Percentiles rank a stretch among this genome's conserved stretches.
These are phyloP conservation scores for Xylariaceae sp. DNA, from an alignment of 2,329 filamentous ascomycete genomes.

Conservation along the genomic window DNA sequence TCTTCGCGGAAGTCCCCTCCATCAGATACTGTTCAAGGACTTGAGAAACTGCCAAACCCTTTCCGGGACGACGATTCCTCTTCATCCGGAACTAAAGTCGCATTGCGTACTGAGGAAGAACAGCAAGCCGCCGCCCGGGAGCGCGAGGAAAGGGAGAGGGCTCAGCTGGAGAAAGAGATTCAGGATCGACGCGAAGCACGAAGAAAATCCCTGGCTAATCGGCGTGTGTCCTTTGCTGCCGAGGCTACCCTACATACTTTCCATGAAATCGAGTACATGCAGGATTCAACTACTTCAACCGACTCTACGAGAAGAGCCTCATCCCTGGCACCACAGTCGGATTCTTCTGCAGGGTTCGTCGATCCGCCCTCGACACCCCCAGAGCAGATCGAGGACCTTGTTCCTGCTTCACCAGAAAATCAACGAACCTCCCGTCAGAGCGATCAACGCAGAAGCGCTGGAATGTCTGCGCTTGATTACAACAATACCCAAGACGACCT, in stretches of 20 bases:
- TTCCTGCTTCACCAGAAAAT: slow-evolving; percentile 57
- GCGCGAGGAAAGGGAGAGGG: slow-evolving; percentile 62
- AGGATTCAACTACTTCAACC: slow-evolving; percentile 78
- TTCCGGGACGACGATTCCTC: slow-evolving; percentile 38
- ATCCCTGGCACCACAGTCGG: slow-evolving; percentile 41
- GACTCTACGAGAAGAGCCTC: slow-evolving; percentile 74
- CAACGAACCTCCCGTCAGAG: slow-evolving; percentile 63
- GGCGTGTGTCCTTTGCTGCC: slow-evolving; percentile 92
- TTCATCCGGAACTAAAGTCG: slow-evolving; percentile 52
- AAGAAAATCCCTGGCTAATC: slow-evolving; percentile 86
- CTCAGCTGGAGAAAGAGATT: slow-evolving; percentile 56
- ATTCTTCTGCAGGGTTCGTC: slow-evolving; percentile 41
- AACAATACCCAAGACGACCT: slow-evolving; percentile 59
- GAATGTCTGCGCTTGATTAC: slow-evolving; percentile 59
- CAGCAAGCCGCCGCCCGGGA: slow-evolving; percentile 66
- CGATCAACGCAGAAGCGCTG: slow-evolving; percentile 60
- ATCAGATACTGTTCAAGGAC: slow-evolving; percentile 37
- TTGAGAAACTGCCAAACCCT: slow-evolving; percentile 44
- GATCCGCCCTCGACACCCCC: slow-evolving; percentile 60
- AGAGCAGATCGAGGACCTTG: slow-evolving; percentile 55
- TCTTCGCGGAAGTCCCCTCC: slow-evolving; percentile 44
- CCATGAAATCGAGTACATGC: slow-evolving; percentile 84
- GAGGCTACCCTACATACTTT: slow-evolving; percentile 97
- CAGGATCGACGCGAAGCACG: slow-evolving; percentile 77
- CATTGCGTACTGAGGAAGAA: slow-evolving; percentile 64